Base-by-base conservation (phyloP, 768 basidiomycete genomes). In the Hericium rajendrae region DNA sequence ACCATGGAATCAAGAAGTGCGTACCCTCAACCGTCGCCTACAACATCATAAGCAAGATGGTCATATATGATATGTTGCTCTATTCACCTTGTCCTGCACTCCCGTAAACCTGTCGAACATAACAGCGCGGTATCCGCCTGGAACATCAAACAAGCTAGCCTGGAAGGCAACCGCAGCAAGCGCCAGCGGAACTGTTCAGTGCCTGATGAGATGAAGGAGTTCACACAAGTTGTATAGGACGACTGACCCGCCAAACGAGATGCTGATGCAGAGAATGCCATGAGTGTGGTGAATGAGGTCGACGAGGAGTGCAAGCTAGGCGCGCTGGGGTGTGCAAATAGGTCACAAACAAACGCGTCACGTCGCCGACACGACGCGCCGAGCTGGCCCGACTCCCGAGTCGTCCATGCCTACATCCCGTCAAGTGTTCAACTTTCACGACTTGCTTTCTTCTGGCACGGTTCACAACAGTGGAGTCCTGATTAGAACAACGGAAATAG, bases 41-140 rank as follows among this genome's bases (percentile, higher is more conserved):
- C 10, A 22, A 46, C 41, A 12, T 38, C 54, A 15, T 49, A 20
- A 20, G 22, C 26, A 46, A 6, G 62, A 32, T 10, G 6, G 6
- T 32, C 9, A 32, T 10, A 32, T 46, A 12, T 38, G 53, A 16
- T 48, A 20, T n/a, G 32, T 20, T 50, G 50, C n/a, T 32, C 32
- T 20, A 64, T 79, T 55, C 60, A 89, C 94, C 77, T 79, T 72
- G 67, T 86, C 78, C 72, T 86, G 85, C 52, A 97, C 94, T 67
- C 94, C 94, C 49, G 88, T 81, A 69, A 99, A 97, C 66, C 95
- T 80, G 73, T 98, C 95, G 73, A 99, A 98, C 88, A 98, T 94
- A 62, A 99, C 94, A 39, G 94, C 94, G 57, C 89, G 80, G 73
- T 85, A 93, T 46, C 94, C 94, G 64, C 94, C 81, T 10, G 81